Base-by-base conservation (phyloP, 2,329 filamentous ascomycete species). In the Colletotrichum australisinense region DNA sequence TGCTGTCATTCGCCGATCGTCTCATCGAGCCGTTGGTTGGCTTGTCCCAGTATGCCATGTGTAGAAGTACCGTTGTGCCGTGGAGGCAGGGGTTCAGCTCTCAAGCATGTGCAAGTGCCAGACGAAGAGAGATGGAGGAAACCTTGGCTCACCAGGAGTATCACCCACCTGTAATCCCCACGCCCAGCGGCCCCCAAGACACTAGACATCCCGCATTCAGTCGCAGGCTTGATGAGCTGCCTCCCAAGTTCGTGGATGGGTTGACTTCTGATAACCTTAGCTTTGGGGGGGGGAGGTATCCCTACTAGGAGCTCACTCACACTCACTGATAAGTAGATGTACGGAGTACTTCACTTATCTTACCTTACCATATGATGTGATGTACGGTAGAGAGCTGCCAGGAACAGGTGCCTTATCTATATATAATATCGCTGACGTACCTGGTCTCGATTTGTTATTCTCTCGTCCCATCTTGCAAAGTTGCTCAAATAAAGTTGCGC, bases 21-120 rank as follows among this genome's bases (percentile, higher is more conserved):
- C 76, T 75, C 78, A 76, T 75, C 76, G 68, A 73, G 53, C 72
- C 75, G 65, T 70, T 69, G 63, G 67, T 59, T 38, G 60, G 35
- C 11, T 59, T 60, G 56, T 26, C 56, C 49, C 22, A n/a, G 69
- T 42, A 19, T 42, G 53, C 22, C 49, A 32, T 19, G 16, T 30
- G 62, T 57, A 26, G 46, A 52, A 26, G 28, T 58, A 28, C 52
- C 60, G 35, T 19, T 42, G 58, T 35, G 32, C 32, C 11, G 32
- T 28, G 56, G 28, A 46, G 22, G 63, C 26, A 55, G 49, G 38
- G 53, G 32, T 1, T 7, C 14, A 64, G 58, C 28, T 26, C 42
- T 63, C 32, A 14, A n/a, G 32, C 52, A 35, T 12, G 35, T 49
- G 26, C 30, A 38, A 24, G 60, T 26, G 16, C 35, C 28, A n/a